Conservation (phyloP, 139 green algal species). For the Bryopsis sp. region DNA sequence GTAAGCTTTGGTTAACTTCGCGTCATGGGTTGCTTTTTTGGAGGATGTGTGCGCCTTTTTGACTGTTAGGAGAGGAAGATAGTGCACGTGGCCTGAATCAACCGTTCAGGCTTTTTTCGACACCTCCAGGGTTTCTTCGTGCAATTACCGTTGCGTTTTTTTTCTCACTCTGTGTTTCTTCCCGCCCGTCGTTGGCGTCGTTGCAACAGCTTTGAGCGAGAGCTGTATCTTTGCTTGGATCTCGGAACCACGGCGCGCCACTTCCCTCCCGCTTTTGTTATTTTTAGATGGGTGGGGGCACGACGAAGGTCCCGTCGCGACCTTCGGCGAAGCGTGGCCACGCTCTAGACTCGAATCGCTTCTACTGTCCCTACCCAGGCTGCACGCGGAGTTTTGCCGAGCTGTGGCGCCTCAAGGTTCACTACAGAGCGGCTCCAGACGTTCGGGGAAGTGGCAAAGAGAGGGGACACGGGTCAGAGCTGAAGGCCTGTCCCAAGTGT, state of each 20-base stretch:
- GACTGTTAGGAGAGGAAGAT: no score
- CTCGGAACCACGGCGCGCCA: neutral
- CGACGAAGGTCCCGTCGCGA: neutral
- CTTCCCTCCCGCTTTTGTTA: no score
- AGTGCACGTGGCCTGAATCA: no score
- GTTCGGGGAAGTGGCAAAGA: slow-evolving; percentile 72
- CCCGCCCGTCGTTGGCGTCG: neutral
- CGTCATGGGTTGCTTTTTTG: no score
- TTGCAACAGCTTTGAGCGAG: neutral
- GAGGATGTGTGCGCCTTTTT: no score
- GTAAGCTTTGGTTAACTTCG: no score
- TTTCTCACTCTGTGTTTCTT: neutral
- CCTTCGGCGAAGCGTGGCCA: neutral
- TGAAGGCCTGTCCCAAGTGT: slow-evolving; percentile 72
- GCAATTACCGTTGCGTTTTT: no score
- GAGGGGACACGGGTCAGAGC: slow-evolving; percentile 71
- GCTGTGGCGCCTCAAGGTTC: slow-evolving; percentile 70
- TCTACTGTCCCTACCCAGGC: slow-evolving; percentile 45
- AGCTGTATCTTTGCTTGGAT: neutral
- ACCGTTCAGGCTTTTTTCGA: neutral
- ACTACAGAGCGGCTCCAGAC: slow-evolving; percentile 68
- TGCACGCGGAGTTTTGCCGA: slow-evolving; percentile 78
- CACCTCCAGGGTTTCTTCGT: no score
- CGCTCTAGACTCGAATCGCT: slow-evolving; percentile 21
- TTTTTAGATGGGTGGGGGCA: neutral